These are phyloP conservation scores for Corymbia calophylla DNA, from an alignment of 441 rosid species.

Conservation along the genomic window DNA sequence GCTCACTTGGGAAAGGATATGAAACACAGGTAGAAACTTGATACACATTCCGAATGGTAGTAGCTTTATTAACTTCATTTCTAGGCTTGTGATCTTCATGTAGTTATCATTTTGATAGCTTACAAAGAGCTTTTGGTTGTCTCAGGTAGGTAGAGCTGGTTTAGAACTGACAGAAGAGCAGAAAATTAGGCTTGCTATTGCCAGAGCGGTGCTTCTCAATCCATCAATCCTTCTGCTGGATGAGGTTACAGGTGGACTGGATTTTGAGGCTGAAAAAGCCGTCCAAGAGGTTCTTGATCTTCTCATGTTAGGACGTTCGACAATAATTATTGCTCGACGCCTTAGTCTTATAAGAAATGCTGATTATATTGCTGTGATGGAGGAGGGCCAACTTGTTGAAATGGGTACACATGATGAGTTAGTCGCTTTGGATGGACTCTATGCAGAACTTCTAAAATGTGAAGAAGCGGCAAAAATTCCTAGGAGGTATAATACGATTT, in stretches of 20 bases:
- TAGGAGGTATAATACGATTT: slow-evolving; percentile 59
- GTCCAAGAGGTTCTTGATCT: slow-evolving; percentile 94
- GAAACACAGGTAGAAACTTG: slow-evolving; percentile 74
- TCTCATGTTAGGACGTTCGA: slow-evolving; percentile 96
- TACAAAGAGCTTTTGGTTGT: not conserved
- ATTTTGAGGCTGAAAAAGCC: slow-evolving; percentile 91
- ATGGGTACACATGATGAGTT: slow-evolving; percentile 99
- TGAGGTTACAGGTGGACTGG: slow-evolving; percentile 98
- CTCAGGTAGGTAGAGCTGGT: slow-evolving; percentile 95
- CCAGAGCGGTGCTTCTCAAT: slow-evolving; percentile 93
- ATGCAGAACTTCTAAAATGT: slow-evolving; percentile 93
- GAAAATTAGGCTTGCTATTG: slow-evolving; percentile 91
- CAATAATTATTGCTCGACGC: slow-evolving; percentile 92
- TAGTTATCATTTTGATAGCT: not conserved
- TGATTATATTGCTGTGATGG: slow-evolving; percentile 99
- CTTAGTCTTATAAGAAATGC: slow-evolving; percentile 93
- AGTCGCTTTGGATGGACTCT: slow-evolving; percentile 67
- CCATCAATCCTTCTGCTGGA: slow-evolving; percentile 94
- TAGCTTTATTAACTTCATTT: not conserved
- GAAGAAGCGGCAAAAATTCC: slow-evolving; percentile 99
- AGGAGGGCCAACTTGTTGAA: slow-evolving; percentile 98
- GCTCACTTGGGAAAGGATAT: slow-evolving; percentile 90
- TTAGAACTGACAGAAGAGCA: slow-evolving; percentile 82
- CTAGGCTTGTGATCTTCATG: not conserved
- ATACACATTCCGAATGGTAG: not conserved